Percentiles rank a stretch among this genome's conserved stretches.
Conservation (phyloP, 768 basidiomycete species). For the Coprinopsis strossmayeri region DNA sequence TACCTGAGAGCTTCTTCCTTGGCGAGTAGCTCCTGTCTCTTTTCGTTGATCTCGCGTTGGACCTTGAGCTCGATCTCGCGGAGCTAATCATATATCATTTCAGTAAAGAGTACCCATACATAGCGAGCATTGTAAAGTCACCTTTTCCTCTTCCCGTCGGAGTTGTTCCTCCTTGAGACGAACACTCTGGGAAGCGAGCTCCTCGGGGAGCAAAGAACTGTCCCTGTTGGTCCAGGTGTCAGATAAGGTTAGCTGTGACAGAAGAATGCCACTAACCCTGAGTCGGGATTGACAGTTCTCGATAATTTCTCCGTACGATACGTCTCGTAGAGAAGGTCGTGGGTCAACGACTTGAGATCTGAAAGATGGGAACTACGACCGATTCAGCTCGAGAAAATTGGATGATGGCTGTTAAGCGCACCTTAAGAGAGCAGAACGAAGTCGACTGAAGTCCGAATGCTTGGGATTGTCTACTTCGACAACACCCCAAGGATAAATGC, state of each 20-base stretch:
- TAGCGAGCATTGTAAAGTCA: constrained; percentile 20
- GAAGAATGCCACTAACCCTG: constrained; percentile 44
- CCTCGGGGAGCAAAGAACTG: constrained; percentile 90
- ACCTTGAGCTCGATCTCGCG: constrained; percentile 98
- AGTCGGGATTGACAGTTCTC: constrained; percentile 75
- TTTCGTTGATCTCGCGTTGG: constrained; percentile 96
- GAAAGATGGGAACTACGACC: constrained; percentile 77
- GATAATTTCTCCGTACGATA: constrained; percentile 98
- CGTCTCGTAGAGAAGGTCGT: constrained; percentile 92
- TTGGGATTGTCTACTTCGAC: constrained; percentile 99
- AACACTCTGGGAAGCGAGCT: constrained; percentile 93
- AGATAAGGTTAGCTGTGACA: constrained; percentile 13
- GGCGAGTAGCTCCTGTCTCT: constrained; percentile 91
- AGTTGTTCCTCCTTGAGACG: constrained; percentile 99
- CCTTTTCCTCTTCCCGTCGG: constrained; percentile 94
- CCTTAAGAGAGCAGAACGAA: constrained; percentile 89
- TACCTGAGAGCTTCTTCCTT: constrained; percentile 93
- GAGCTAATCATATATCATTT: constrained; percentile 40
- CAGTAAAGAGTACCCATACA: constrained; percentile 7
- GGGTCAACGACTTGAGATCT: constrained; percentile 90
- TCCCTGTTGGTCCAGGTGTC: constrained; percentile 41
- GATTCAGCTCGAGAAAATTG: constrained; percentile 8
- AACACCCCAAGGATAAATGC: constrained; percentile 98
- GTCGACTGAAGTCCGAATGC: constrained; percentile 96
- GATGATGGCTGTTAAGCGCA: constrained; percentile 27